Evolutionary conservation across 352 stramenopile genomes (phyloP), one percentile per base, ranked within the genome.

Genomic region (Phytophthora pisi): DNA sequence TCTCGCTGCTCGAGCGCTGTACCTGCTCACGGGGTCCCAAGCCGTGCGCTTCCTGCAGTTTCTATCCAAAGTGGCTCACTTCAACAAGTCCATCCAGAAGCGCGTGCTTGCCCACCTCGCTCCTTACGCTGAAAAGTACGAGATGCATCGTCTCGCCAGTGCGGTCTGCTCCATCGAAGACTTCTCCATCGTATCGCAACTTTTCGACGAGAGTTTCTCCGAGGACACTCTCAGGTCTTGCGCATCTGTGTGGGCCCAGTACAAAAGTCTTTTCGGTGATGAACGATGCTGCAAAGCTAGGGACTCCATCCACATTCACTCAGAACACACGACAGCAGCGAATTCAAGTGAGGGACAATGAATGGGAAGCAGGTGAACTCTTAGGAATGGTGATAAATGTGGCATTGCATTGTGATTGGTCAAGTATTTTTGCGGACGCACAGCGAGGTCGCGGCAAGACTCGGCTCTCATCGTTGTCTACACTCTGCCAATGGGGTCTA

Each of bases 41-140:
- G 72, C 80, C 10, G 68, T 92, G 38, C 65, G 70, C 1, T 90
- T 92, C 34, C 65, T 94, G 5, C 81, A 92, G 64, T 94, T 92
- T 47, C 51, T 92, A 13, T 69, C 78, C 40, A 89, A 91, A 71
- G 78, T 80, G 28, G 72, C 78, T 16, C 84, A 88, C 42, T 88
- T 90, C 53, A 91, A 84, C 58, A 75, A 74, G 52, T 52, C 75
- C 5, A 70, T 88, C 5, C 84, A 89, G 64, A 74, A 65, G 15
- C 75, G 68, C 13, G 72, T 89, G 13, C 74, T 88, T 2, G 42
- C 58, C 11, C 79, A 84, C 3, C 46, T 94, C 20, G 65, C 61
- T 15, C 76, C 79, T 0, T 78, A 88, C 55, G 78, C 80, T 0
- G 57, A 70, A 9, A 64, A 74, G 36, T 69, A 69, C 18, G 79